phyloP scores from a whole-genome alignment of 2,329 filamentous ascomycete genomes.

The Trichoderma oligosporum region DNA sequence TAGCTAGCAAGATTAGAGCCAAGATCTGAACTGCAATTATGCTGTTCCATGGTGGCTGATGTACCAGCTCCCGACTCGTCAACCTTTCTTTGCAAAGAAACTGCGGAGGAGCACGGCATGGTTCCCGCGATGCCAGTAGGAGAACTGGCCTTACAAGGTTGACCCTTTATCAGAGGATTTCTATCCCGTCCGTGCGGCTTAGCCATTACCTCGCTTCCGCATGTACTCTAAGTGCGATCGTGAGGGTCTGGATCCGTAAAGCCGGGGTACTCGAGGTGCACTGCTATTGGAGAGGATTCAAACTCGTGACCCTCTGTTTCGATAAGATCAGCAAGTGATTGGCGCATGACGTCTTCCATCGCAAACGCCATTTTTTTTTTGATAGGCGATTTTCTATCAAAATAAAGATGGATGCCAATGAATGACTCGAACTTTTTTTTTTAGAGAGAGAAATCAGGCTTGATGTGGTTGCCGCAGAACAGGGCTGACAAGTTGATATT shows the following conservation, averaged over 20 bases:
- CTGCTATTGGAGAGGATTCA: slow-evolving; percentile 1
- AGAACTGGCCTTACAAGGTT: not conserved
- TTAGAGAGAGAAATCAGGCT: no score
- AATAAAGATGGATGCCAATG: not conserved
- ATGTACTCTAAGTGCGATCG: slow-evolving; percentile 1
- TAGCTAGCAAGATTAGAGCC: not conserved
- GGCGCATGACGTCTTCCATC: slow-evolving; percentile 16
- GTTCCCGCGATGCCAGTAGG: not conserved
- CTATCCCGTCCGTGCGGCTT: not conserved
- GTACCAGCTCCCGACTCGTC: not conserved
- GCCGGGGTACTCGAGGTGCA: slow-evolving; percentile 1
- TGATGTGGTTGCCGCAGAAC: not conserved
- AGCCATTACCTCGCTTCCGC: not conserved
- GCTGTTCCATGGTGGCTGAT: not conserved
- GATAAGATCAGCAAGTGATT: slow-evolving; percentile 6
- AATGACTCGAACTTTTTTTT: no score
- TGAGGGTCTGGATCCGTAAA: not conserved
- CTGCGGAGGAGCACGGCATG: not conserved
- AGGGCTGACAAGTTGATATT: no score
- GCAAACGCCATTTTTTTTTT: not conserved
- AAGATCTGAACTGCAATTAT: not conserved
- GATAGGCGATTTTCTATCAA: not conserved
- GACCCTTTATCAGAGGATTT: not conserved
- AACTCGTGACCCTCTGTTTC: slow-evolving; percentile 11
- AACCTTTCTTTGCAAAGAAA: not conserved